A percentile compares a stretch with the other conserved stretches of the same genome.
These are phyloP conservation scores for Cercospora sojina DNA, from an alignment of 2,329 filamentous ascomycete species.

Conservation along the genomic window DNA sequence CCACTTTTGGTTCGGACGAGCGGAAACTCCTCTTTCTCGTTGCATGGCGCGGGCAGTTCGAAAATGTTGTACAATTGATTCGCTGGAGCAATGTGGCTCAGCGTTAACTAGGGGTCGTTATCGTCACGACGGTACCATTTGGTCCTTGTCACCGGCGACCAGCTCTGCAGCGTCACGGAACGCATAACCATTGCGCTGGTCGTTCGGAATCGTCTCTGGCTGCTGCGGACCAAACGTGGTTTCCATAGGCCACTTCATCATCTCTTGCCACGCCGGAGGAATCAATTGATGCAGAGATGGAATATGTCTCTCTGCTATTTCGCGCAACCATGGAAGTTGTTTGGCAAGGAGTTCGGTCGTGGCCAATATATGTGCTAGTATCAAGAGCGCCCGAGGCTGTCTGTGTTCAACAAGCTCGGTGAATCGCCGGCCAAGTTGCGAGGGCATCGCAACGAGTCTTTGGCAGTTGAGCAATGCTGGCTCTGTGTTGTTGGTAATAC, in stretches of 20 bases:
- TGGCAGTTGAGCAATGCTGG: slow-evolving; percentile 25
- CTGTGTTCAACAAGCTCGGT: slow-evolving; percentile 28
- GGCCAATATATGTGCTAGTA: slow-evolving; percentile 31
- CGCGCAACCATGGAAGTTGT: slow-evolving; percentile 28
- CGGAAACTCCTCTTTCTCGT: slow-evolving; percentile 17
- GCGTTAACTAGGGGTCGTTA: background rate
- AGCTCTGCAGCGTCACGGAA: background rate
- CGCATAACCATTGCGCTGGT: background rate
- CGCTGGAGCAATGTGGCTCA: background rate
- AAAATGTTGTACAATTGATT: background rate
- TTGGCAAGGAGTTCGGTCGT: slow-evolving; percentile 30
- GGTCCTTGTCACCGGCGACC: background rate
- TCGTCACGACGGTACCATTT: background rate
- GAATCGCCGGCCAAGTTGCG: slow-evolving; percentile 29
- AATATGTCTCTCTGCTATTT: slow-evolving; percentile 30
- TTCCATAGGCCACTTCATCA: slow-evolving; percentile 30
- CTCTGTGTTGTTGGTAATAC: slow-evolving; percentile 25
- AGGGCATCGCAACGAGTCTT: slow-evolving; percentile 30
- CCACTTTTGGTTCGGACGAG: slow-evolving; percentile 15
- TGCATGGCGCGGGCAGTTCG: background rate
- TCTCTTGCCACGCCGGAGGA: slow-evolving; percentile 27
- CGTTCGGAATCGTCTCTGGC: background rate
- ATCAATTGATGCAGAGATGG: slow-evolving; percentile 8
- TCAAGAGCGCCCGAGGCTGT: slow-evolving; percentile 27
- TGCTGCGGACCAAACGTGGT: slow-evolving; percentile 11